Base-by-base conservation (phyloP, 495 filamentous ascomycete species). In the Annulohypoxylon moriforme region DNA sequence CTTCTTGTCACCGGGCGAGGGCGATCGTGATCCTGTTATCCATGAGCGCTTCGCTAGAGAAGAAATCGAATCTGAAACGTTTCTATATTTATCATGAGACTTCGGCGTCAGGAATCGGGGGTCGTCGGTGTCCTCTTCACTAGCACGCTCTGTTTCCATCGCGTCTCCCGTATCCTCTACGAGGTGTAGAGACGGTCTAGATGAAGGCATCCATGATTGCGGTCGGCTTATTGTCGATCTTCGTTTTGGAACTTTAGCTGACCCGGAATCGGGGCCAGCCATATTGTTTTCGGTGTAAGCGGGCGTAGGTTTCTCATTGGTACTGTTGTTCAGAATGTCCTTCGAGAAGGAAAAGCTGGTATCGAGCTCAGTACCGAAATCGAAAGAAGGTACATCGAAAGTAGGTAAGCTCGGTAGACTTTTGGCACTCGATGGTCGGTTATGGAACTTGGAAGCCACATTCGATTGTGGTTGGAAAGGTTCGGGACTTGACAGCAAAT, bases 11-110 rank as follows among this genome's bases (percentile, higher is more conserved):
- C 74, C 80, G 38, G 90, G 89, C 20, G 88, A 90, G 4, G 89
- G 88, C 5, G 90, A 89, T 49, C 87, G 82, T 33, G 89, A 89
- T 9, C 85, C 81, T 8, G 87, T 80, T 13, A 87, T 86, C 90
- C 91, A 93, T 47, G 91, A 89, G 74, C 87, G 87, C 68, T 86
- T 87, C 11, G 90, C 88, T 69, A 93, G 85, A 65, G 82, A 89
- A 64, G 88, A 86, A 73, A 93, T 85, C 27, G 90, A 87, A 44
- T 89, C 89, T 4, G 90, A 89, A 73, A 90, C 86, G 4, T 60
- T 77, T 62, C 76, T 77, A 16, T 79, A 69, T 25, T 74, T 68
- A 24, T 83, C 79, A 44, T 75, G 42, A 10, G 71, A 29, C 11
- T 65, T 73, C 7, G 64, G 68, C 46, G 24, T 50, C 14, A 71